Conservation (phyloP, 2,329 filamentous ascomycete species). For the Fusarium tricinctum region DNA sequence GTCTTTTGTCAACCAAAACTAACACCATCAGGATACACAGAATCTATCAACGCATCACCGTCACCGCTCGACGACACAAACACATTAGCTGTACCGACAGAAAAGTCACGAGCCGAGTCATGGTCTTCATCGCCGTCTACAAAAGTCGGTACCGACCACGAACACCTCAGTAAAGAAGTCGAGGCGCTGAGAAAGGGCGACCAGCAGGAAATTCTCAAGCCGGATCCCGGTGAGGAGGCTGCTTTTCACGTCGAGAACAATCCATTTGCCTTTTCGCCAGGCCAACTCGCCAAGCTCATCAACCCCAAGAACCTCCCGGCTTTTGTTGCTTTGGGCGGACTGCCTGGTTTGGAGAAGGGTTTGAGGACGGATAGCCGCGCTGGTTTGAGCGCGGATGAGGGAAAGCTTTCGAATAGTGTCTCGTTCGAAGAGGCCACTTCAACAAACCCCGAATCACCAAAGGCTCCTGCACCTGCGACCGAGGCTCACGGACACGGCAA, state of each 20-base stretch:
- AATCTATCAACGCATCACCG: conserved; percentile 36
- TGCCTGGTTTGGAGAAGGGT: conserved; percentile 80
- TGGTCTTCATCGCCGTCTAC: conserved; percentile 41
- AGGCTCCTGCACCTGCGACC: conserved; percentile 7
- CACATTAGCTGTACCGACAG: conserved; percentile 32
- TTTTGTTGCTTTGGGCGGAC: conserved; percentile 81
- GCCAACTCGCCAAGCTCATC: conserved; percentile 83
- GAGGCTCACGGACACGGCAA: conserved; percentile 7
- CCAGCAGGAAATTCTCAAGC: conserved; percentile 62
- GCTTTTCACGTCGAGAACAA: conserved; percentile 81
- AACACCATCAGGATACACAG: conserved; percentile 10
- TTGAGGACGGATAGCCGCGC: conserved; percentile 76
- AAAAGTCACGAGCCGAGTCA: conserved; percentile 34
- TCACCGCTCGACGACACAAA: conserved; percentile 36
- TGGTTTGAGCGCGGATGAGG: conserved; percentile 82
- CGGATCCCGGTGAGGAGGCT: conserved; percentile 78
- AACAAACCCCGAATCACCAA: conserved; percentile 6
- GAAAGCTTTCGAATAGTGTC: conserved; percentile 70
- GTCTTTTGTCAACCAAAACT: neutral
- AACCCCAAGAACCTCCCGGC: conserved; percentile 87
- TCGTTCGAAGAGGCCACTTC: conserved; percentile 75
- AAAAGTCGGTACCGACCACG: conserved; percentile 40
- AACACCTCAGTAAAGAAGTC: conserved; percentile 26
- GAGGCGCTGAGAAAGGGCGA: conserved; percentile 39
- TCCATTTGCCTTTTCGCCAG: conserved; percentile 84